Base-by-base conservation (phyloP, 345 rosid genomes). In the Aurinia saxatilis region DNA sequence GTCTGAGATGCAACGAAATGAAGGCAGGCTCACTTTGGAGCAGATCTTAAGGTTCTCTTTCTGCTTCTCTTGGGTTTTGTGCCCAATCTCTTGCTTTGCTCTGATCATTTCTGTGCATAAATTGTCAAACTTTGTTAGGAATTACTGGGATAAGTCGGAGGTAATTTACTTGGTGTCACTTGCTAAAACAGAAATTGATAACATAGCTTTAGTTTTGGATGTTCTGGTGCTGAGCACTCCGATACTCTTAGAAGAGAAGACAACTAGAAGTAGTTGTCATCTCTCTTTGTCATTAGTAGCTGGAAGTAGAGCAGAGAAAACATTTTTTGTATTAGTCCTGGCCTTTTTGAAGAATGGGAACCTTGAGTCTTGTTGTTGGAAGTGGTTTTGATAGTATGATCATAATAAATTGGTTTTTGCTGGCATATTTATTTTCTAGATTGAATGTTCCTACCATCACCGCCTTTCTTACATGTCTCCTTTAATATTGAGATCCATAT, bases 21-120 rank as follows among this genome's bases (percentile, higher is more conserved):
- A 85, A 76, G 99, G 99, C 53, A 78, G 99, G 65, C 90, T 93
- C 57, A 90, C 97, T 70, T 77, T 93, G 73, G 97, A 90, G 78
- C 99, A 93, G 80, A 86, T 93, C 67, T 65, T 93, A 61, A 90
- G 97, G 99, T 90, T 74, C n/a, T 6, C 53, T 35, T 48, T 45
- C 7, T 21, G 19, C 53, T 21, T 46, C 63, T 57, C 31, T n/a
- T 44, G 0, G 23, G 6, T 7, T 39, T 16, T 42, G 10, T 33
- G 36, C 36, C 2, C 23, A 30, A 2, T 17, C 36, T 49, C 30
- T 50, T 13, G 48, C 42, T 51, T 60, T 17, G 4, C 60, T 36
- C 15, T 19, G 10, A 16, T 55, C 3, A 10, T 62, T 57, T 34
- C 8, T 55, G 37, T 55, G 59, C 50, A 31, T 55, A 54, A 53